A percentile compares a stretch with the other conserved stretches of the same genome.
Evolutionary conservation across 441 rosid genomes (phyloP).

Genomic region (Geranium incanum): DNA sequence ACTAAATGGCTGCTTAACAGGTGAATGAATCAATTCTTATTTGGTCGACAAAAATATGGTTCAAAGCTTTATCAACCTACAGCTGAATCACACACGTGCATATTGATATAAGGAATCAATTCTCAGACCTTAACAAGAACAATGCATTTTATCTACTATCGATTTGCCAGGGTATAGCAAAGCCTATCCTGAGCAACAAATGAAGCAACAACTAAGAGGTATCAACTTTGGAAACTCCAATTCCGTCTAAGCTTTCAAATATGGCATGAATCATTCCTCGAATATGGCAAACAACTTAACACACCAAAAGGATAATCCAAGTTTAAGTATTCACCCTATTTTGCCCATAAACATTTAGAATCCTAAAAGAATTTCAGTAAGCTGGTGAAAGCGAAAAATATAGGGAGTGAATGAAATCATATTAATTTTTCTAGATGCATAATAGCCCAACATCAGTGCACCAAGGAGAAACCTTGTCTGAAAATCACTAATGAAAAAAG

Average conservation of each 20-base stretch:
- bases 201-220: background rate
- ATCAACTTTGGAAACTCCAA: background rate
- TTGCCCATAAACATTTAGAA: background rate
- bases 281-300: background rate
- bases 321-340: background rate
- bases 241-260: background rate
- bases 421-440: background rate
- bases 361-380: background rate
- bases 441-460: background rate
- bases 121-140: background rate
- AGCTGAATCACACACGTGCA: background rate
- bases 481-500: background rate
- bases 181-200: background rate
- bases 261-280: background rate
- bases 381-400: background rate
- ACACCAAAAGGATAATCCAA: background rate
- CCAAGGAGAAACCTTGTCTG: background rate
- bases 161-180: background rate
- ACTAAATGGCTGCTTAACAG: background rate
- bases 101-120: background rate
- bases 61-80: background rate
- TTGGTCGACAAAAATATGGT: background rate
- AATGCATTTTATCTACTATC: background rate
- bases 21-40: background rate
- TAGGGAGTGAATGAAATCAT: background rate